Conservation (phyloP, 768 basidiomycete genomes). For the Trametes cubensis region DNA sequence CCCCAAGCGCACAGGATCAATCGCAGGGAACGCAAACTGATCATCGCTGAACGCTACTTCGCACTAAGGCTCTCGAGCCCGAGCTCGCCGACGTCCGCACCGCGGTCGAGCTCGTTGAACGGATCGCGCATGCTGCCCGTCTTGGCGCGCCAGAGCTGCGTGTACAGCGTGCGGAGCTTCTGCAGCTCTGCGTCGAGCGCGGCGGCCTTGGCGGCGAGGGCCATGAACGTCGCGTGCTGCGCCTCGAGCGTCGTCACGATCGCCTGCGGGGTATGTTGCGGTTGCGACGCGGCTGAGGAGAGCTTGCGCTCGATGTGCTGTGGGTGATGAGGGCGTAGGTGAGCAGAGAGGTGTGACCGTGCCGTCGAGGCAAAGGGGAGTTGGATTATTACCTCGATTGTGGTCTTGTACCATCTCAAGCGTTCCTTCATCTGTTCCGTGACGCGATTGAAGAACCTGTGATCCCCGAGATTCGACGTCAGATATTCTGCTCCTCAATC, state of each 20-base stretch:
- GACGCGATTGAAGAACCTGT: constrained; percentile 72
- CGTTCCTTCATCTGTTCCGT: constrained; percentile 73
- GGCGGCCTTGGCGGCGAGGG: constrained; percentile 77
- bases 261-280: constrained; percentile 75
- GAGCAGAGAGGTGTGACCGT: neutral
- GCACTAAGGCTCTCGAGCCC: constrained; percentile 50
- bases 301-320: constrained; percentile 87
- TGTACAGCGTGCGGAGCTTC: constrained; percentile 74
- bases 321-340: neutral
- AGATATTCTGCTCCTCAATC: neutral
- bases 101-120: constrained; percentile 57
- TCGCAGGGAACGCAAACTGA: too few species aligned
- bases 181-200: constrained; percentile 73
- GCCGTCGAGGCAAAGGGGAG: neutral
- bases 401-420: constrained; percentile 76
- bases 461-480: neutral
- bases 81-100: constrained; percentile 43
- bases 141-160: constrained; percentile 76
- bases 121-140: constrained; percentile 86
- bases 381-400: constrained; percentile 62
- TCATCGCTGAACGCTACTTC: constrained; percentile 20
- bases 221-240: constrained; percentile 76
- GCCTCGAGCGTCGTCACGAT: constrained; percentile 78
- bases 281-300: constrained; percentile 62
- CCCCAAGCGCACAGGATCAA: too few species aligned